These are phyloP conservation scores for Allantophomopsis cytisporea DNA, from an alignment of 2,329 filamentous ascomycete genomes.

Conservation along the genomic window DNA sequence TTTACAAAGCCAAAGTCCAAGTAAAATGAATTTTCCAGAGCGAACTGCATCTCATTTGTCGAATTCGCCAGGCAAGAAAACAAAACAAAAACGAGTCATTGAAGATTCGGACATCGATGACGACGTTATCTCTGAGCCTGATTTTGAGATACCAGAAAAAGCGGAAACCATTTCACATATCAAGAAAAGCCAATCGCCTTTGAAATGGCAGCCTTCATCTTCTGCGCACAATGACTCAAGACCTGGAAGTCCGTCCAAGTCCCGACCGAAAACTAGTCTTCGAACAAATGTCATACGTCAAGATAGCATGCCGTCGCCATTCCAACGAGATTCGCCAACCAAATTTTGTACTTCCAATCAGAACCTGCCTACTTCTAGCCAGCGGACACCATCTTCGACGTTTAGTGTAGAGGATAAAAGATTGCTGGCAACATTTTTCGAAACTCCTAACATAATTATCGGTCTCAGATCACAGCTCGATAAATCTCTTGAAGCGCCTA, in stretches of 20 bases:
- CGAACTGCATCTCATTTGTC: slow-evolving; percentile 2
- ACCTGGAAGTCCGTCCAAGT: slow-evolving; percentile 11
- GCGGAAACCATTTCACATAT: no score
- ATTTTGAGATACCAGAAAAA: no score
- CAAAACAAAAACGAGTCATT: slow-evolving; percentile 6
- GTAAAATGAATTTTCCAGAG: no score
- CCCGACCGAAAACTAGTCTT: background rate
- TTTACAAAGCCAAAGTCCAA: no score
- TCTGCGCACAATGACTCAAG: no score
- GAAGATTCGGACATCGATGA: slow-evolving; percentile 19
- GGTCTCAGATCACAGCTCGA: slow-evolving; percentile 8
- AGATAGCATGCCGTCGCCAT: slow-evolving; percentile 11
- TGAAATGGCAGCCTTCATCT: no score
- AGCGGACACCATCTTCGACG: slow-evolving; percentile 9
- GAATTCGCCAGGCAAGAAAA: slow-evolving; percentile 1
- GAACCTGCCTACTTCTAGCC: slow-evolving; percentile 6
- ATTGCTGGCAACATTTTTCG: slow-evolving; percentile 10
- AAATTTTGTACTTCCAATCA: slow-evolving; percentile 3
- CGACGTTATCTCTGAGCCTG: background rate
- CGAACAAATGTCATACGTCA: slow-evolving; percentile 7
- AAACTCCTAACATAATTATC: slow-evolving; percentile 7
- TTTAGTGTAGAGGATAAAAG: slow-evolving; percentile 12
- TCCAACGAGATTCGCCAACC: slow-evolving; percentile 10
- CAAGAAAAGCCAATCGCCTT: no score
- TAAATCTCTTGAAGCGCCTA: slow-evolving; percentile 8